These are phyloP conservation scores for Aspergillus neotritici DNA, from an alignment of 2,329 filamentous ascomycete genomes.

Conservation along the genomic window DNA sequence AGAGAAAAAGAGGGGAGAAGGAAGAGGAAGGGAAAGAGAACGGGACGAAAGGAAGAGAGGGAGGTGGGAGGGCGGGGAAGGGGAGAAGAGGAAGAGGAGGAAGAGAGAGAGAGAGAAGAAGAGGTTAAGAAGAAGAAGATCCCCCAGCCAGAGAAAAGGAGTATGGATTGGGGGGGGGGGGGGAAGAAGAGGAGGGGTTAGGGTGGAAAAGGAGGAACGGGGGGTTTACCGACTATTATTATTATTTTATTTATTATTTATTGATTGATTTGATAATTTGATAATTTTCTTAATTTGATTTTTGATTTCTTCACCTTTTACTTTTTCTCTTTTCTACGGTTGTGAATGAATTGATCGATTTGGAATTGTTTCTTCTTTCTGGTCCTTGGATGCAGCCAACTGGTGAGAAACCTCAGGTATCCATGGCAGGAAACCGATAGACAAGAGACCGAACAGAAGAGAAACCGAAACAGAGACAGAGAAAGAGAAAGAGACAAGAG, in stretches of 20 bases:
- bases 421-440: too few species aligned
- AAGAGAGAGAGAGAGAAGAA: slow-evolving; percentile 8
- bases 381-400: too few species aligned
- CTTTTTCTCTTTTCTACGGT: too few species aligned
- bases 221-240: background rate
- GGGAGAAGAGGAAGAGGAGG: slow-evolving; percentile 3
- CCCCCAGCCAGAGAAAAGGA: background rate
- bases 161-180: slow-evolving; percentile 4
- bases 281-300: background rate
- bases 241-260: background rate
- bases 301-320: too few species aligned
- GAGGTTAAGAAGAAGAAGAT: slow-evolving; percentile 9
- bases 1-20: background rate
- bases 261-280: slow-evolving; percentile 1
- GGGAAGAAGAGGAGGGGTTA: slow-evolving; percentile 1
- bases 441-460: too few species aligned
- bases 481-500: too few species aligned
- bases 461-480: too few species aligned
- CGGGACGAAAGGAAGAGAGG: background rate
- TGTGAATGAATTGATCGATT: too few species aligned
- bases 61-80: background rate
- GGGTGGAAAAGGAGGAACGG: slow-evolving; percentile 6
- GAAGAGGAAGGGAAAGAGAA: background rate
- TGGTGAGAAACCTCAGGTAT: too few species aligned
- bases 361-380: too few species aligned